Conservation (phyloP, 768 basidiomycete species). For the Tylopilus felleus region DNA sequence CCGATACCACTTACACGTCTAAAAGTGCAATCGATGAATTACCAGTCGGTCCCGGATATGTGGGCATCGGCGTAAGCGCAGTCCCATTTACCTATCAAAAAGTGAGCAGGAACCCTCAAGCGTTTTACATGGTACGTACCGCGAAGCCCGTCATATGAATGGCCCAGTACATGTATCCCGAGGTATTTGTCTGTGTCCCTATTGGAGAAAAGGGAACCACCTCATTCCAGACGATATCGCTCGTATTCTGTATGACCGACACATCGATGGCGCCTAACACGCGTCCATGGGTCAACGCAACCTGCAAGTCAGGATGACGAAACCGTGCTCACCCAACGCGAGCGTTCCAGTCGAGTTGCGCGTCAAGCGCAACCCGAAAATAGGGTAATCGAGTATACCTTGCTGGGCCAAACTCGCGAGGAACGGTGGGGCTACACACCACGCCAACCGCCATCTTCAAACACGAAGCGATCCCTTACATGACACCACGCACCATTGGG, state of each 20-base stretch:
- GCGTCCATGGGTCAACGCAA: background rate
- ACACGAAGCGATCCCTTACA: background rate
- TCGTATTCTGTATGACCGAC: conserved; percentile 59
- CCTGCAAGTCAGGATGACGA: background rate
- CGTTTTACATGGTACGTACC: conserved; percentile 33
- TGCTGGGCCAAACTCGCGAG: conserved; percentile 57
- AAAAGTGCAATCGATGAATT: conserved; percentile 65
- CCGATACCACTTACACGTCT: conserved; percentile 56
- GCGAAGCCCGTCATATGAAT: conserved; percentile 55
- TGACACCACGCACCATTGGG: conserved; percentile 45
- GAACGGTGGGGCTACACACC: conserved; percentile 59
- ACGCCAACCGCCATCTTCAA: background rate
- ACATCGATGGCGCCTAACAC: conserved; percentile 71
- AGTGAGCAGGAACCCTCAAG: background rate
- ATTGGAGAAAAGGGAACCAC: conserved; percentile 74
- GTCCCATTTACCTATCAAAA: conserved; percentile 53
- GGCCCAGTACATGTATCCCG: conserved; percentile 77
- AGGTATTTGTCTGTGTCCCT: conserved; percentile 49
- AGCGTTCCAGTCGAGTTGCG: conserved; percentile 59
- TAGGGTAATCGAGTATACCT: conserved; percentile 66
- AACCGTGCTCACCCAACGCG: conserved; percentile 48
- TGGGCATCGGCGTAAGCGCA: conserved; percentile 50
- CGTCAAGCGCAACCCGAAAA: conserved; percentile 71
- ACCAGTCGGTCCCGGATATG: conserved; percentile 54
- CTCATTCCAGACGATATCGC: conserved; percentile 66